These are phyloP conservation scores for Malassezia sympodialis DNA, from an alignment of 1,284 basidiomycete species.

Conservation along the genomic window DNA sequence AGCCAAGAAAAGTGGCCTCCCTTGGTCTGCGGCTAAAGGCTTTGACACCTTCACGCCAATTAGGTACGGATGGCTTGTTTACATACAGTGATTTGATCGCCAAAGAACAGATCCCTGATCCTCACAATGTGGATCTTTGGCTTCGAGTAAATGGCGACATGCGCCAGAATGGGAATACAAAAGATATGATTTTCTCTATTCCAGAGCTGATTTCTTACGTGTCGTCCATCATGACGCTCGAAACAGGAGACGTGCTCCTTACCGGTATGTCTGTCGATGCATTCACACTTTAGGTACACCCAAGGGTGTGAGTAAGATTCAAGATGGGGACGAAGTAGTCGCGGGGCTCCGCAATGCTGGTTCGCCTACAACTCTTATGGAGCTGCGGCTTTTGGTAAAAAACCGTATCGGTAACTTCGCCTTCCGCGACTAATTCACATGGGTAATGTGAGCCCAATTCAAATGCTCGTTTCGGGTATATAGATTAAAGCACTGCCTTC, in stretches of 20 bases:
- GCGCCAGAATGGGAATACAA: constrained; percentile 75
- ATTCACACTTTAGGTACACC: constrained; percentile 58
- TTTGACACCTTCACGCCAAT: constrained; percentile 82
- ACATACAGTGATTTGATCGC: constrained; percentile 64
- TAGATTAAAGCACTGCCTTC: neutral
- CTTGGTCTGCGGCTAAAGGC: constrained; percentile 85
- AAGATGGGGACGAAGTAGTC: constrained; percentile 66
- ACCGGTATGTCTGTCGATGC: constrained; percentile 31
- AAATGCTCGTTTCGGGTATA: neutral
- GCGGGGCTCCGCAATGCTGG: constrained; percentile 56
- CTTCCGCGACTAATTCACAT: constrained; percentile 2
- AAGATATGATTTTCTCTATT: constrained; percentile 86
- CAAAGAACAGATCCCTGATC: constrained; percentile 61
- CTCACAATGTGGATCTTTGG: constrained; percentile 64
- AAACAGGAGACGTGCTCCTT: constrained; percentile 56
- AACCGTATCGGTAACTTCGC: constrained; percentile 5
- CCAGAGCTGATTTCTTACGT: constrained; percentile 82
- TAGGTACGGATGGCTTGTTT: constrained; percentile 19
- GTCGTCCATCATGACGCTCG: constrained; percentile 87
- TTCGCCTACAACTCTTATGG: constrained; percentile 2
- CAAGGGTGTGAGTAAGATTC: constrained; percentile 71
- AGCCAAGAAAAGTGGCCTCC: constrained; percentile 81
- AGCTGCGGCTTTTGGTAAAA: constrained; percentile 5
- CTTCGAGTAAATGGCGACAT: constrained; percentile 73
- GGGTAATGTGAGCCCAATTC: neutral